Percentiles rank a stretch among this genome's conserved stretches.
Evolutionary conservation across 176 grass and related monocot genomes (phyloP).

Genomic region (Bothriochloa decipiens): DNA sequence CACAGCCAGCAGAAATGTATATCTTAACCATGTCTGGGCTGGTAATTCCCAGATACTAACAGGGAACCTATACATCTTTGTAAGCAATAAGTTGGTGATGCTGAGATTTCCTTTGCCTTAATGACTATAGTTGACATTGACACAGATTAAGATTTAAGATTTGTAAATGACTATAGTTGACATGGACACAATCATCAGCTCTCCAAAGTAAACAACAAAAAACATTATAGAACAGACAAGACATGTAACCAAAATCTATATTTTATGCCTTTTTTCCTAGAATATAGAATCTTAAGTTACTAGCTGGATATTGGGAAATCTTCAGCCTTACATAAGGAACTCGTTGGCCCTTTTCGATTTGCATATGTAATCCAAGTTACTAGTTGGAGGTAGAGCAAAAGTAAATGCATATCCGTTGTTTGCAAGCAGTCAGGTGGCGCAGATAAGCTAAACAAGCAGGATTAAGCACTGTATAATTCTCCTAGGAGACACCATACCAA

Average conservation of each 20-base stretch:
- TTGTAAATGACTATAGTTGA: not conserved
- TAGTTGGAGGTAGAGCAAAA: not conserved
- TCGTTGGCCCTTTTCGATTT: not conserved
- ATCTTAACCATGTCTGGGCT: not conserved
- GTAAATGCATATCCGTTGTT: too few relatives aligned
- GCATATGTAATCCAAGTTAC: not conserved
- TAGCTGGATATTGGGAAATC: not conserved
- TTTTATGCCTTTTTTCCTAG: not conserved
- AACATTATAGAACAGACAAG: not conserved
- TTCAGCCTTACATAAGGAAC: not conserved
- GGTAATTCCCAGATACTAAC: not conserved
- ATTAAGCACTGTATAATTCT: not conserved
- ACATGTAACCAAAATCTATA: not conserved
- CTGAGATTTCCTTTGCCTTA: not conserved
- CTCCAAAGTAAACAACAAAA: not conserved
- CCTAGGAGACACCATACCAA: not conserved
- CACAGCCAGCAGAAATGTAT: not conserved
- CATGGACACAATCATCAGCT: not conserved
- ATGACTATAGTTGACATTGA: not conserved
- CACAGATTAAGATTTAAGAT: not conserved
- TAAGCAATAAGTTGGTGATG: not conserved
- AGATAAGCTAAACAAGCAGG: not conserved
- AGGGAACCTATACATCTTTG: not conserved
- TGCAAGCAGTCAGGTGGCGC: too few relatives aligned
- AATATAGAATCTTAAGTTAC: not conserved